Base-by-base conservation (phyloP, 306 rosid species). In the Hylodesmum podocarpum region DNA sequence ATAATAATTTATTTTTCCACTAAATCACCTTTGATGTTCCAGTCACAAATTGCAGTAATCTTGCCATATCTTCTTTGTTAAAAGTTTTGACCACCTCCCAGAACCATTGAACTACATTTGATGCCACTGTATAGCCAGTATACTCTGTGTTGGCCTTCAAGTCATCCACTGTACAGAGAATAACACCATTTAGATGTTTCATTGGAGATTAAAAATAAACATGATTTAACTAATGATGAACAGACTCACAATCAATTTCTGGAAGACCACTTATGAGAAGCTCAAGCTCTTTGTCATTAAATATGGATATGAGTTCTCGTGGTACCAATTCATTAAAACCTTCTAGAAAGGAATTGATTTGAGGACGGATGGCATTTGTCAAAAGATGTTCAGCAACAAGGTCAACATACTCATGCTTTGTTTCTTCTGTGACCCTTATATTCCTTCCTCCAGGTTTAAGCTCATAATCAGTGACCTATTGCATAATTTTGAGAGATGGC, bases 221-320 rank as follows among this genome's bases (percentile, higher is more conserved):
- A 62, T 33, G 59, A 29, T 63, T 39, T 11, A 71, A 80, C 15
- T 16, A 64, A 19, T 21, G 41, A 58, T 24, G 21, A 66, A 15
- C 66, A 50, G 46, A 84, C 99, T 92, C 83, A 96, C 99, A 84
- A 79, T 96, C 99, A 78, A 96, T 96, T 86, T 96, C 99, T 13
- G 99, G 99, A 84, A 96, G 99, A 57, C 99, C 99, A 79, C 99
- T 96, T 70, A 96, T 96, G 75, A 96, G 98, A 81, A 96, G 90
- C 90, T 96, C 99, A 73, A 96, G 97, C 92, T 96, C 99, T 78
- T 89, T 96, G 78, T 87, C 99, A 63, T 96, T 92, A 80, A 96
- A 96, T 74, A 96, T 89, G 36, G 96, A 96, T 78, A 96, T 83
- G 50, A 96, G 97, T 36, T 96, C 94, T 34, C 86, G 29, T 3